Base-by-base conservation (phyloP, 2,329 filamentous ascomycete species). In the Aureobasidium sp. region DNA sequence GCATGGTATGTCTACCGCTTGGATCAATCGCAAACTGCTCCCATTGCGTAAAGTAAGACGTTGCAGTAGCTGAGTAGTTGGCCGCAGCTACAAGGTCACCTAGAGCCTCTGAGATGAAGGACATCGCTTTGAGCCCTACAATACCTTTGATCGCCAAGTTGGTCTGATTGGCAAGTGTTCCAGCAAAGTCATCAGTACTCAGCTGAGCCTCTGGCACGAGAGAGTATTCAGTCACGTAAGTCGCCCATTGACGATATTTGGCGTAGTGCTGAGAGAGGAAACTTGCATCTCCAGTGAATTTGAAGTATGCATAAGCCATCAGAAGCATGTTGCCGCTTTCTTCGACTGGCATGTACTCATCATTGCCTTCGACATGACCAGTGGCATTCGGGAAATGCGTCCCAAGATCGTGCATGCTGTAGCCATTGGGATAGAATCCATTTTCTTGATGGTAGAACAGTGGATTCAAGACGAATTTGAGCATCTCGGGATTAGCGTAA, bases 371-470 rank as follows among this genome's bases (percentile, higher is more conserved):
- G 4, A 85, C 79, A 69, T 91, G 88, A 1, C 88, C 88, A 0
- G 87, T 90, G 12, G 86, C 80, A 67, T 90, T 91, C 2, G 88
- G 88, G 70, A 89, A 91, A 68, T 86, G 84, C 0, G 81, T 72
- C 1, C 88, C 88, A 29, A 91, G 77, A 72, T 91, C 88, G 70
- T 91, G 88, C 85, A 91, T 89, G 64, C 85, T 86, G 71, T 90
- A 90, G 65, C 87, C 80, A 69, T 93, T 93, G 11, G 90, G 90
- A 70, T 94, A 95, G 71, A 92, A 88, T 1, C 89, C 89, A 69
- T 87, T 91, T 29, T 89, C 75, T 78, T 89, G 89, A 71, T 94
- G 88, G 74, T 93, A 89, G 56, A 93, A 81, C 24, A 93, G 77
- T 6, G 90, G 90, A 71, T 93, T 89, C 5, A 94, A 77, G 3